phyloP scores from a whole-genome alignment of 108 stramenopile genomes.

The Skeletonema potamos region DNA sequence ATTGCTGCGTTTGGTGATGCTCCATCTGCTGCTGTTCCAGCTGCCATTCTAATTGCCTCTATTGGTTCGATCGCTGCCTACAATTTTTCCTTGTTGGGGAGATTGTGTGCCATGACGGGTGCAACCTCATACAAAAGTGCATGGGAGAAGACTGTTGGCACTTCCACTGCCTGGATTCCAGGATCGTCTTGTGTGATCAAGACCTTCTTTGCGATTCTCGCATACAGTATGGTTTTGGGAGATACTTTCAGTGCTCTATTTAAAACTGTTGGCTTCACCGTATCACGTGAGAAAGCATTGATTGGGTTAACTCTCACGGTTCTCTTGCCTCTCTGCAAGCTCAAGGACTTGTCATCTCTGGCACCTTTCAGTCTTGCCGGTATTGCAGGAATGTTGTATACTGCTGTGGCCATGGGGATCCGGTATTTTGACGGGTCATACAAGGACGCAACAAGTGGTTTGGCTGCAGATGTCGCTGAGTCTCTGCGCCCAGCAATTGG shows the following conservation, averaged over 20 bases:
- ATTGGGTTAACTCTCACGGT: slow-evolving; percentile 66
- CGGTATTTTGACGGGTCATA: slow-evolving; percentile 86
- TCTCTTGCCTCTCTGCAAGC: slow-evolving; percentile 89
- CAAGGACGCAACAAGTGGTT: slow-evolving; percentile 26
- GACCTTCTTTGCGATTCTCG: slow-evolving; percentile 87
- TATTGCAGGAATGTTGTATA: slow-evolving; percentile 87
- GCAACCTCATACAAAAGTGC: slow-evolving; percentile 85
- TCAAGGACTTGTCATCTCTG: slow-evolving; percentile 80
- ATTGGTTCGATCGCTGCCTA: slow-evolving; percentile 75
- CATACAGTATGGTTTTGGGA: slow-evolving; percentile 95
- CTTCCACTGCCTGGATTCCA: slow-evolving; percentile 81
- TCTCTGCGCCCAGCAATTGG: slow-evolving; percentile 78
- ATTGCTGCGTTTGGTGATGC: slow-evolving; percentile 91
- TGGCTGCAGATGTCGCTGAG: slow-evolving; percentile 52
- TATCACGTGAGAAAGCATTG: slow-evolving; percentile 57
- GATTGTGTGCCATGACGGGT: slow-evolving; percentile 78
- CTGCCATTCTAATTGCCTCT: slow-evolving; percentile 63
- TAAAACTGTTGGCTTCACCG: slow-evolving; percentile 46
- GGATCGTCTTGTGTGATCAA: slow-evolving; percentile 80
- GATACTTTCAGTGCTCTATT: slow-evolving; percentile 82
- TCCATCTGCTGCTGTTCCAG: slow-evolving; percentile 88
- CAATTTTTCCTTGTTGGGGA: slow-evolving; percentile 71
- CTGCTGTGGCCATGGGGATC: slow-evolving; percentile 73
- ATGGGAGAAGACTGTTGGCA: slow-evolving; percentile 85
- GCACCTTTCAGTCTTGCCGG: slow-evolving; percentile 88